A percentile compares a stretch with the other conserved stretches of the same genome.
phyloP scores from a whole-genome alignment of 2,329 filamentous ascomycete genomes.

The Xenosphaeropsis pyriputrescens region DNA sequence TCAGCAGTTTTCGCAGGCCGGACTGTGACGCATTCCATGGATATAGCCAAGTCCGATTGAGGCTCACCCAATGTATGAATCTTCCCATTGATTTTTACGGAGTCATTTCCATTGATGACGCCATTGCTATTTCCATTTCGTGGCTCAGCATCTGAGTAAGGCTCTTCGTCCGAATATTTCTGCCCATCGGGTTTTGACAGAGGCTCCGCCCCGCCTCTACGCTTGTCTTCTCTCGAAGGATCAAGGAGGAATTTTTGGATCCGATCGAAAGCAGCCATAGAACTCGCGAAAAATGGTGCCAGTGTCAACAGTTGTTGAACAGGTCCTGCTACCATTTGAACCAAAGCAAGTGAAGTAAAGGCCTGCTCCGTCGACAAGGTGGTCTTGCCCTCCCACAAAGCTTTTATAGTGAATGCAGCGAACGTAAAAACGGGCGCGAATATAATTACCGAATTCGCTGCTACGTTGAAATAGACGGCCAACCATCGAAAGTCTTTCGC shows the following conservation, averaged over 20 bases:
- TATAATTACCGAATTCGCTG: slow-evolving; percentile 11
- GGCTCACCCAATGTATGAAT: neutral
- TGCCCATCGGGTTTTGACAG: no score
- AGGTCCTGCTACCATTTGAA: slow-evolving; percentile 4
- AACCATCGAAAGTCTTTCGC: slow-evolving; percentile 6
- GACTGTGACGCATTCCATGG: slow-evolving; percentile 2
- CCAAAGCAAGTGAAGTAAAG: no score
- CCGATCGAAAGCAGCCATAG: neutral
- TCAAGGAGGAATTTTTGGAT: slow-evolving; percentile 4
- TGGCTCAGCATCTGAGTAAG: no score
- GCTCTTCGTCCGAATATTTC: no score
- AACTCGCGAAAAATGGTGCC: slow-evolving; percentile 18
- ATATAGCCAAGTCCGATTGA: slow-evolving; percentile 1
- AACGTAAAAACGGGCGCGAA: slow-evolving; percentile 11
- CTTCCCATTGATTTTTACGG: neutral
- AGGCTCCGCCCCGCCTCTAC: neutral
- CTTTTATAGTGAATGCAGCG: slow-evolving; percentile 3
- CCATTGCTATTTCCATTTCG: no score
- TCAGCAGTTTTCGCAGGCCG: neutral
- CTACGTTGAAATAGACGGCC: slow-evolving; percentile 19
- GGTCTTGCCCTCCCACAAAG: no score
- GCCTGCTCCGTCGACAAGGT: no score
- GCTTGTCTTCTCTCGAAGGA: slow-evolving; percentile 2
- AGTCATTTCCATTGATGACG: neutral
- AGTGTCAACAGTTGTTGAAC: slow-evolving; percentile 16